These are phyloP conservation scores for Lasiodiplodia hormozganensis DNA, from an alignment of 2,329 filamentous ascomycete species.

Conservation along the genomic window DNA sequence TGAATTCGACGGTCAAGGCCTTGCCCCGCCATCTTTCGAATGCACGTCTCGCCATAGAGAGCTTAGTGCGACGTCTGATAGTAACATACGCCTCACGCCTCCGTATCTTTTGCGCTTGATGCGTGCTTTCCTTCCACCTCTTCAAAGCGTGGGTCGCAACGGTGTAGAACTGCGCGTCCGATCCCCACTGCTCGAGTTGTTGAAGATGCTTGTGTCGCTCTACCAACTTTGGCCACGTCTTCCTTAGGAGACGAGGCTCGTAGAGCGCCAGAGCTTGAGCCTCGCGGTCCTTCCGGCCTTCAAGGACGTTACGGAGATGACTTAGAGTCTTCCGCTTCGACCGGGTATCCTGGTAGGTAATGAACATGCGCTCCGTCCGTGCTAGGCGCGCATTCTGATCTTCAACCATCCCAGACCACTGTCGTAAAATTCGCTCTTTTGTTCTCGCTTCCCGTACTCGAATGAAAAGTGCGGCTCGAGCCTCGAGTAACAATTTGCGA, in stretches of 20 bases:
- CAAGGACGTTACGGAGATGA: constrained; percentile 39
- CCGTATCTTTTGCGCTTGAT: constrained; percentile 58
- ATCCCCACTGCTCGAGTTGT: constrained; percentile 60
- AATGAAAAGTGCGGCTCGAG: constrained; percentile 49
- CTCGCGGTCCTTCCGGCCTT: constrained; percentile 39
- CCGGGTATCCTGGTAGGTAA: constrained; percentile 39
- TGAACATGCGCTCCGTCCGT: constrained; percentile 41
- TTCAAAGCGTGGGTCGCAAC: constrained; percentile 58
- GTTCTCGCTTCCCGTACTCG: constrained; percentile 44
- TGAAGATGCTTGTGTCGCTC: constrained; percentile 50
- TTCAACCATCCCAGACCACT: constrained; percentile 40
- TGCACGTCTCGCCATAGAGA: constrained; percentile 55
- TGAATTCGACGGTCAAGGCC: constrained; percentile 32
- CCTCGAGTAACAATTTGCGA: constrained; percentile 67
- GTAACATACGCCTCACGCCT: constrained; percentile 63
- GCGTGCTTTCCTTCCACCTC: constrained; percentile 58
- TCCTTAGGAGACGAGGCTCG: constrained; percentile 49
- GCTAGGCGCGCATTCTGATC: constrained; percentile 40
- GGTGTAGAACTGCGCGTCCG: constrained; percentile 64
- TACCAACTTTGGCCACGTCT: constrained; percentile 45
- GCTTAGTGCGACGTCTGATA: constrained; percentile 61
- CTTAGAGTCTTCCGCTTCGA: constrained; percentile 32
- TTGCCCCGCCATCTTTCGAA: constrained; percentile 49
- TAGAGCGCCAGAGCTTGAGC: constrained; percentile 51
- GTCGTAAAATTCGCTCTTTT: constrained; percentile 38